phyloP scores from a whole-genome alignment of 805 yeast genomes.

The Nakazawaea ernobii region DNA sequence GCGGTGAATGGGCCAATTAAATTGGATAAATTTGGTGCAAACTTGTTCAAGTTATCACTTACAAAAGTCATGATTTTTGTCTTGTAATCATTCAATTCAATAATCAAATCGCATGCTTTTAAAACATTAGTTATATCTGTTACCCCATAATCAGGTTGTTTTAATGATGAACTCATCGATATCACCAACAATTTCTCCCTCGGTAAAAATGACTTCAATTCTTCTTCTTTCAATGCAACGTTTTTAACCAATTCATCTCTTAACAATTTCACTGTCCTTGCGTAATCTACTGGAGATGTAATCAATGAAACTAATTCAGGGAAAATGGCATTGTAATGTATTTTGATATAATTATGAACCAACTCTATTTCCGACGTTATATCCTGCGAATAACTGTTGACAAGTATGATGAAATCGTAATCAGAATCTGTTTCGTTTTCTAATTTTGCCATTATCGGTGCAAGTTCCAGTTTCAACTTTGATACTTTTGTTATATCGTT shows the following conservation, averaged over 20 bases:
- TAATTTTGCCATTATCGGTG: conserved; percentile 17
- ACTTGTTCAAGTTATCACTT: conserved; percentile 44
- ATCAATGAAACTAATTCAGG: conserved; percentile 66
- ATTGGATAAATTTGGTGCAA: conserved; percentile 78
- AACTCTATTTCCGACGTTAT: conserved; percentile 48
- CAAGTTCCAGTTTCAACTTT: neutral
- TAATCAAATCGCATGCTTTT: conserved; percentile 41
- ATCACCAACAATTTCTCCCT: conserved; percentile 67
- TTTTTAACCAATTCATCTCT: conserved; percentile 37
- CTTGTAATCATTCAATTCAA: conserved; percentile 38
- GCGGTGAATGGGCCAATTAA: conserved; percentile 70
- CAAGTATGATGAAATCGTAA: conserved; percentile 42
- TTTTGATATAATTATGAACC: conserved; percentile 43
- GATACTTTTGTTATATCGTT: conserved; percentile 8
- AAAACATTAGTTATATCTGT: conserved; percentile 21
- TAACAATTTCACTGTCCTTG: conserved; percentile 42
- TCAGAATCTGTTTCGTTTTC: conserved; percentile 31
- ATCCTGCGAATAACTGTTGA: conserved; percentile 50
- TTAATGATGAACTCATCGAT: conserved; percentile 63
- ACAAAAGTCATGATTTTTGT: conserved; percentile 45
- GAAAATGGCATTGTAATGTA: conserved; percentile 55
- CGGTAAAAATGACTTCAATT: conserved; percentile 38
- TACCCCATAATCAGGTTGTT: conserved; percentile 28
- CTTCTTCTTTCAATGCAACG: conserved; percentile 20
- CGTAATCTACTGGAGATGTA: conserved; percentile 56